These are phyloP conservation scores for Hydnum rufescens DNA, from an alignment of 768 basidiomycete species.

Conservation along the genomic window DNA sequence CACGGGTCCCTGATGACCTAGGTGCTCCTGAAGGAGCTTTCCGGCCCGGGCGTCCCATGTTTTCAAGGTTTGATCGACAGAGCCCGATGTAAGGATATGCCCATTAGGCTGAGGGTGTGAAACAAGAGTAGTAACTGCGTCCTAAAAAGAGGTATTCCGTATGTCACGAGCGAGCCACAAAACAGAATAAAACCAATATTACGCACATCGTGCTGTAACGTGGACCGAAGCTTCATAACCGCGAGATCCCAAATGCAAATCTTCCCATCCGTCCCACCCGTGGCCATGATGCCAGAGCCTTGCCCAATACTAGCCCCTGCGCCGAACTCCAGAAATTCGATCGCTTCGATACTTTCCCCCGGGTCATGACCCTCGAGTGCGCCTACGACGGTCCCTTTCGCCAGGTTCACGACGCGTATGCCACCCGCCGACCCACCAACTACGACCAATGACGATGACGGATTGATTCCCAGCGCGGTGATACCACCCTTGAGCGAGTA, in stretches of 20 bases:
- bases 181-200: neutral
- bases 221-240: constrained; percentile 67
- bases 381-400: constrained; percentile 64
- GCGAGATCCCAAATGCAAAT: constrained; percentile 86
- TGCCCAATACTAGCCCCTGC: constrained; percentile 28
- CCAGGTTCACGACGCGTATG: constrained; percentile 72
- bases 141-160: constrained; percentile 25
- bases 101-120: constrained; percentile 54
- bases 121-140: constrained; percentile 67
- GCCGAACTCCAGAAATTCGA: constrained; percentile 64
- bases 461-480: constrained; percentile 69
- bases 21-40: constrained; percentile 52
- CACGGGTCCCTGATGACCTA: constrained; percentile 62
- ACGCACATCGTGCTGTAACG: constrained; percentile 62
- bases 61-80: constrained; percentile 66
- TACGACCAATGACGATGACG: constrained; percentile 73
- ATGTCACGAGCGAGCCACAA: neutral
- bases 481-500: constrained; percentile 62
- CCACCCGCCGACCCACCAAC: constrained; percentile 73
- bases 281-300: constrained; percentile 41
- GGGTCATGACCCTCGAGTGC: constrained; percentile 68
- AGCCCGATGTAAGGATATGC: constrained; percentile 65
- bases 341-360: constrained; percentile 73
- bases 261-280: constrained; percentile 86
- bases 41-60: constrained; percentile 93